Percentiles rank a stretch among this genome's conserved stretches.
Conservation (phyloP, 2,329 filamentous ascomycete genomes). For the Tympanopsis confertula region DNA sequence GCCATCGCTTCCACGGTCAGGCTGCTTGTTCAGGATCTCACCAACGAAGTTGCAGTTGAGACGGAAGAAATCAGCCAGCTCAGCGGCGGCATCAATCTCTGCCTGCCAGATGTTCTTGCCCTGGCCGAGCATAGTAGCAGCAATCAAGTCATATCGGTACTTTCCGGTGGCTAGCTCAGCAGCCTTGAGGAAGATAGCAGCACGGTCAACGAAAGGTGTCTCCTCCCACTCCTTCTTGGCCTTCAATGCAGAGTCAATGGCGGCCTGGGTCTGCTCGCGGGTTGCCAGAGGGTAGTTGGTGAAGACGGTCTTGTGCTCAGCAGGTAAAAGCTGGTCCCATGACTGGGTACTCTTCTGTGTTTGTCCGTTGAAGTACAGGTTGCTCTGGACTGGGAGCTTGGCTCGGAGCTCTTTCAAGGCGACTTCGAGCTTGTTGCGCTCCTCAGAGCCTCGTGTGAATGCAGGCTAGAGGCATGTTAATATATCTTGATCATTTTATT, state of each 20-base stretch:
- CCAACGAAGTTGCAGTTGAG: conserved; percentile 16
- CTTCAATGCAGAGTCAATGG: conserved; percentile 16
- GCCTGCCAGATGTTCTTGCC: conserved; percentile 27
- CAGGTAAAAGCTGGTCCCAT: conserved; percentile 18
- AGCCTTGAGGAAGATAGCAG: conserved; percentile 20
- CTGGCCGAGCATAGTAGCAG: conserved; percentile 26
- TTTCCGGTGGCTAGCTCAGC: conserved; percentile 15
- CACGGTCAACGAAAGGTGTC: conserved; percentile 19
- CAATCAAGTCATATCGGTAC: conserved; percentile 18
- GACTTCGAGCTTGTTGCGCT: conserved; percentile 15
- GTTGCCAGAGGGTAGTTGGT: conserved; percentile 20
- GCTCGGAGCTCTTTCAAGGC: conserved; percentile 15
- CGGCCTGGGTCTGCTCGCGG: conserved; percentile 15
- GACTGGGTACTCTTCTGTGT: conserved; percentile 12
- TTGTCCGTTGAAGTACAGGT: conserved; percentile 17
- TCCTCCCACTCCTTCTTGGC: conserved; percentile 18
- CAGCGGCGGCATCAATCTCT: conserved; percentile 22
- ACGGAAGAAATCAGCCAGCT: conserved; percentile 23
- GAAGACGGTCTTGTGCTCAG: conserved; percentile 19
- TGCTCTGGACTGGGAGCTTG: conserved; percentile 16
- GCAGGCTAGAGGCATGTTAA: conserved; percentile 9
- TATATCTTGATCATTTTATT: background rate
- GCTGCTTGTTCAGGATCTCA: conserved; percentile 23
- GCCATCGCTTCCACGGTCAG: conserved; percentile 14
- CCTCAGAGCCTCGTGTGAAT: conserved; percentile 16